These are phyloP conservation scores for Globisporangium carolinianum DNA, from an alignment of 352 stramenopile species.

Conservation along the genomic window DNA sequence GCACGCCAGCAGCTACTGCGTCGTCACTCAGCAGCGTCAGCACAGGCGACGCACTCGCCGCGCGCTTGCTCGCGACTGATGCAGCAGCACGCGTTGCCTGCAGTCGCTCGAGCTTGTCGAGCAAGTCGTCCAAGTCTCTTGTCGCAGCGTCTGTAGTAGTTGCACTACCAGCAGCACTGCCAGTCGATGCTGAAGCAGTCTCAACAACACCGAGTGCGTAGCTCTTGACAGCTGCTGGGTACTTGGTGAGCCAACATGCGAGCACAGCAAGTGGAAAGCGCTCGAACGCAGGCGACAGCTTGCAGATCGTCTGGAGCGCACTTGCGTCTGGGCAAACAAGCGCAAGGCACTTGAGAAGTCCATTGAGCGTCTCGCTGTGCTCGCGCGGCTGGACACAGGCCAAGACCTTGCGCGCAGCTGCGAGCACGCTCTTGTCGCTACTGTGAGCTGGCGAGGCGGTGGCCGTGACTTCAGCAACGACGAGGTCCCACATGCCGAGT, in stretches of 20 bases:
- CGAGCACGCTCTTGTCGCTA: slow-evolving; percentile 47
- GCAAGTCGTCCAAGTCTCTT: slow-evolving; percentile 45
- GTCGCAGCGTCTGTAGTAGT: slow-evolving; percentile 10
- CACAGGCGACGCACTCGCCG: slow-evolving; percentile 3
- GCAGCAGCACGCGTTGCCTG: slow-evolving; percentile 26
- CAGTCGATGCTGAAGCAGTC: slow-evolving; percentile 12
- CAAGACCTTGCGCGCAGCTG: slow-evolving; percentile 67
- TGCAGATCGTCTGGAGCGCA: slow-evolving; percentile 72
- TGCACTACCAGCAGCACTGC: no score
- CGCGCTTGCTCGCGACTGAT: slow-evolving; percentile 5
- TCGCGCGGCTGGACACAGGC: slow-evolving; percentile 68
- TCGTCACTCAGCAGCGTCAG: slow-evolving; percentile 44
- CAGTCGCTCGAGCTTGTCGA: slow-evolving; percentile 58
- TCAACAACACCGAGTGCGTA: slow-evolving; percentile 47
- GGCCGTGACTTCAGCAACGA: slow-evolving; percentile 49
- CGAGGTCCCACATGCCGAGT: slow-evolving; percentile 72
- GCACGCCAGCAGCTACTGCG: slow-evolving; percentile 24
- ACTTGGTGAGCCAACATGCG: slow-evolving; percentile 66
- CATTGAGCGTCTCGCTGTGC: slow-evolving; percentile 63
- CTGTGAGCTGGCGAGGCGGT: background rate
- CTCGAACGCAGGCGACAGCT: slow-evolving; percentile 52
- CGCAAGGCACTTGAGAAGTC: slow-evolving; percentile 69
- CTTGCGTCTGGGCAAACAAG: slow-evolving; percentile 58
- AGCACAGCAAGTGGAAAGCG: slow-evolving; percentile 65
- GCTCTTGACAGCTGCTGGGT: slow-evolving; percentile 43